Evolutionary conservation across 1,284 basidiomycete genomes (phyloP).

Genomic region (Ganoderma boninense): DNA sequence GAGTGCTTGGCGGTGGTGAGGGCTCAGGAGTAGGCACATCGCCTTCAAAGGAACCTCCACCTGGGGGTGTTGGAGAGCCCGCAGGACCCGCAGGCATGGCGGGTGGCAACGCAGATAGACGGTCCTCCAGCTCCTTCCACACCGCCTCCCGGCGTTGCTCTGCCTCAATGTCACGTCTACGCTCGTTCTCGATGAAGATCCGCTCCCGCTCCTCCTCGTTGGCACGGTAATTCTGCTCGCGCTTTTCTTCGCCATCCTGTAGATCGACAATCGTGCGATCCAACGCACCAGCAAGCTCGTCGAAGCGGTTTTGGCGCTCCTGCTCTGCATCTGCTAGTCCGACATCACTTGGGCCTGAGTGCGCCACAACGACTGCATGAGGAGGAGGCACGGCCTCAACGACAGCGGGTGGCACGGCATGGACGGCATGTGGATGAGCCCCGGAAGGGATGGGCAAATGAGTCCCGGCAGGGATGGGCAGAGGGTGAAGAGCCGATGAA

Average conservation of each 20-base stretch:
- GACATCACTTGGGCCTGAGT: conserved; percentile 45
- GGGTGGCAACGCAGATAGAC: conserved; percentile 33
- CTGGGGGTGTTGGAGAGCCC: conserved; percentile 13
- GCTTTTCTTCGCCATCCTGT: conserved; percentile 63
- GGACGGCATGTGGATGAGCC: too few species aligned
- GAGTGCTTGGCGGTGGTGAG: background rate
- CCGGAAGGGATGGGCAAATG: too few species aligned
- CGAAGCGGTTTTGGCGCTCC: conserved; percentile 61
- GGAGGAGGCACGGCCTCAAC: background rate
- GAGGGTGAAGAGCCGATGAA: background rate
- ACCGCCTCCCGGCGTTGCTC: conserved; percentile 59
- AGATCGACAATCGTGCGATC: conserved; percentile 54
- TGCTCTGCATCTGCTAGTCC: conserved; percentile 58
- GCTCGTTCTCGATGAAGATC: conserved; percentile 67
- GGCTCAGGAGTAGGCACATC: background rate
- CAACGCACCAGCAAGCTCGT: conserved; percentile 60
- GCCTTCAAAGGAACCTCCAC: background rate
- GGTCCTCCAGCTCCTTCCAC: conserved; percentile 53
- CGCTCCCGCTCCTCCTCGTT: conserved; percentile 71
- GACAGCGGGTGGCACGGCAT: too few species aligned
- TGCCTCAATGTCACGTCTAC: conserved; percentile 57
- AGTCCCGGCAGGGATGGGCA: conserved; percentile 3
- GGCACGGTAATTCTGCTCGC: conserved; percentile 67
- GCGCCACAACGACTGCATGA: background rate
- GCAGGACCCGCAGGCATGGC: conserved; percentile 19